A percentile compares a stretch with the other conserved stretches of the same genome.
Conservation (phyloP, 495 filamentous ascomycete genomes). For the Lasiosphaeris hirsuta region DNA sequence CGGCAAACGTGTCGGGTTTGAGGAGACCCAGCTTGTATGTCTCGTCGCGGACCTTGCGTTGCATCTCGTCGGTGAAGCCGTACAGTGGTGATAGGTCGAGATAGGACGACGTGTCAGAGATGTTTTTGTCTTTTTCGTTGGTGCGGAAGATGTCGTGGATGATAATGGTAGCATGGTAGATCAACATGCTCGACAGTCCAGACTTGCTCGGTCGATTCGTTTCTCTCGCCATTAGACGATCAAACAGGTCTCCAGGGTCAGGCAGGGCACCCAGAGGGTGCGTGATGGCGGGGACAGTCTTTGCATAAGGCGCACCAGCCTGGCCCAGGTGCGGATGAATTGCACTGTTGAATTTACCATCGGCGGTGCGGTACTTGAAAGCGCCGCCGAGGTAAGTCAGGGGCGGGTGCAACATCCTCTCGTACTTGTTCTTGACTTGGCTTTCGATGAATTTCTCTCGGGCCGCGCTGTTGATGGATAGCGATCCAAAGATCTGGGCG, state of each 20-base stretch:
- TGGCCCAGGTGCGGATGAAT: conserved; percentile 61
- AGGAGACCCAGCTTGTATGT: conserved; percentile 60
- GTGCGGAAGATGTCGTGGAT: conserved; percentile 63
- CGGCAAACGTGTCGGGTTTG: conserved; percentile 73
- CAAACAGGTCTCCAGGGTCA: conserved; percentile 70
- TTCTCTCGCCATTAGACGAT: conserved; percentile 60
- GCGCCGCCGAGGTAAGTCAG: conserved; percentile 18
- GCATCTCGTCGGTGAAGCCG: conserved; percentile 69
- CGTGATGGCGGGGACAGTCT: conserved; percentile 52
- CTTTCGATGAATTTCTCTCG: conserved; percentile 7
- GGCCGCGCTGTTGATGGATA: conserved; percentile 10
- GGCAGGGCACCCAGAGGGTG: conserved; percentile 58
- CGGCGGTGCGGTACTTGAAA: conserved; percentile 58
- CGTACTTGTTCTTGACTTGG: conserved; percentile 18
- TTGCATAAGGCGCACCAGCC: conserved; percentile 59
- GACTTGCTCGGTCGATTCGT: conserved; percentile 61
- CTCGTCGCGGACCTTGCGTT: conserved; percentile 64
- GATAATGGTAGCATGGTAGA: conserved; percentile 77
- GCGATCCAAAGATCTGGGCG: neutral
- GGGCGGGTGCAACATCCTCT: conserved; percentile 17
- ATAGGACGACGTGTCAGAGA: conserved; percentile 64
- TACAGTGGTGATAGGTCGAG: conserved; percentile 76
- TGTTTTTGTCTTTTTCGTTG: conserved; percentile 32
- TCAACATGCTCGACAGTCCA: conserved; percentile 76
- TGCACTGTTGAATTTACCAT: conserved; percentile 66